Base-by-base conservation (phyloP, 2,329 filamentous ascomycete species). In the Pseudocercospora pini-densiflorae region DNA sequence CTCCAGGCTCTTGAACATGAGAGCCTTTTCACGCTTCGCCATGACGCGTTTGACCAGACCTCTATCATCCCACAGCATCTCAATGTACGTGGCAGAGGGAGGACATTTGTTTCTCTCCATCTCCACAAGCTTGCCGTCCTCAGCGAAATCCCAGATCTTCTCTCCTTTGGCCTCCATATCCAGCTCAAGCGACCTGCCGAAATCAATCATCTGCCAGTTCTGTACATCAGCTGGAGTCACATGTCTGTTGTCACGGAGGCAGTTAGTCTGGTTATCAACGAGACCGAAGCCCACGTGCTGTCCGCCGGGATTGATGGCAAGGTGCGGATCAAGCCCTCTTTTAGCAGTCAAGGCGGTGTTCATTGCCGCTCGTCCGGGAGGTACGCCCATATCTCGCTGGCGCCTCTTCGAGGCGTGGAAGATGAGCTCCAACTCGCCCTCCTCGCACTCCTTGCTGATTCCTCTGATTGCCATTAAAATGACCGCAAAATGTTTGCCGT, bases 401-500 rank as follows among this genome's bases (percentile, higher is more conserved):
- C 65, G 59, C 33, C 74, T 65, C 9, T 68, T 70, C n/a, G 66
- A 60, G 27, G 75, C 72, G 55, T 77, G 73, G 64, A 80, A 81
- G 29, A 75, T 71, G 21, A 81, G 69, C 0, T 72, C 69, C 14
- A 81, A 68, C 2, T 61, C 33, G 12, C 72, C 61, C 66, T 76
- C 65, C 61, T 71, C 27, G 70, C 76, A 70, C 64, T 70, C 27
- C 51, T 66, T 33, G 33, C 74, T 63, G 68, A 80, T 72, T 24
- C 78, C 75, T 61, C 74, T 76, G 64, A 82, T 79, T 2, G 78
- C 75, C 53, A 73, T 72, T 65, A 80, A 70, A 60, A 82, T 73
- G 55, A 79, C 78, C n/a, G 77, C 78, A 58, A 81, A 82, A 45
- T 80, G 78, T 3, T 77, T 62, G 1, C 75, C 78, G 64, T 82